Base-by-base conservation (phyloP, 257 asterid species). In the Solanum sejunctum region DNA sequence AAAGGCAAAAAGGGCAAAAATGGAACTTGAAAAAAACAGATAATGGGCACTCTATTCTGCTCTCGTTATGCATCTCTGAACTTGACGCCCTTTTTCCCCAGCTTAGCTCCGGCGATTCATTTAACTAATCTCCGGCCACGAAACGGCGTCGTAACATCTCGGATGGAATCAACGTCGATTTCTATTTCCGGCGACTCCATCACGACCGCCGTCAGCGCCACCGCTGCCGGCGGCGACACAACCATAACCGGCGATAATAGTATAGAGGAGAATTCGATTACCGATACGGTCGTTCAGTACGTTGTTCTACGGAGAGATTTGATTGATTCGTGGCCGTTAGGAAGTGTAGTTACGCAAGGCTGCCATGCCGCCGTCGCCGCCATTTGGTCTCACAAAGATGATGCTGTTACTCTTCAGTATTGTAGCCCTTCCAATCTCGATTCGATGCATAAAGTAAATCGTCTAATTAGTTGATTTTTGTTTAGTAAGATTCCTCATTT, bases 321-420 rank as follows among this genome's bases (percentile, higher is more conserved):
- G 45, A 93, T 96, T 80, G 97, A 93, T 85, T 63, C 93, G 72
- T 96, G 98, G 99, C 98, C 99, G 28, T 88, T 96, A 32, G 99
- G 99, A 58, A 96, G 99, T 85, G 89, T 93, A 71, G 92, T 95
- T 9, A 93, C 98, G 16, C 99, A 95, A 91, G 98, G 99, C 51
- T 96, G 98, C 91, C 97, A 96, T 89, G 99, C 98, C 89, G 89
- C 99, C 83, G 97, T 96, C 73, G 98, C 97, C 58, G 97, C 98
- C 41, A 88, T 96, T 61, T 92, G 96, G 95, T 60, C 89, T 51
- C 88, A 91, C 88, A 95, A 90, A 91, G 98, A 92, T 20, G 98
- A 96, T 80, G 91, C 92, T 16, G 81, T 89, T 55, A 96, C 99
- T 47, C 91, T 88, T 26, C 84, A 54, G 7, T 96, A 93, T 72